phyloP scores from a whole-genome alignment of 306 rosid genomes.

The Purshia tridentata region DNA sequence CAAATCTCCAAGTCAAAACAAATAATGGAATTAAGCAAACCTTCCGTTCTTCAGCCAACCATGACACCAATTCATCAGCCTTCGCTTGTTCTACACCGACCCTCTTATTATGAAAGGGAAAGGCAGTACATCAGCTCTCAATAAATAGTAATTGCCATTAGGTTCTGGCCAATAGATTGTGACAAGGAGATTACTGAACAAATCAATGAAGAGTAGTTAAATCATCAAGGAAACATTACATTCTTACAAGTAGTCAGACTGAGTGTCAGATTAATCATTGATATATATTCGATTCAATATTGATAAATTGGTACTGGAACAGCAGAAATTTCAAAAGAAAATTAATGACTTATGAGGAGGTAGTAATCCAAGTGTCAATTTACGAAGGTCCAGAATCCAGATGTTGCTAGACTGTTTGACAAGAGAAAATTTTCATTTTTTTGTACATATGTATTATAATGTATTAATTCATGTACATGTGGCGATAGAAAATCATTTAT shows the following conservation, averaged over 20 bases:
- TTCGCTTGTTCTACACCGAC: constrained; percentile 52
- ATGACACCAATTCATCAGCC: constrained; percentile 45
- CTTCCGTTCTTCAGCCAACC: constrained; percentile 51
- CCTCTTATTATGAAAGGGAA: constrained; percentile 43
- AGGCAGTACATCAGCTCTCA: background rate
- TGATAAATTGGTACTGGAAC: too few relatives aligned
- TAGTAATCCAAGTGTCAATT: too few relatives aligned
- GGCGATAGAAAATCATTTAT: background rate
- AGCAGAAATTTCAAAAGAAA: too few relatives aligned
- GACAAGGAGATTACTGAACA: background rate
- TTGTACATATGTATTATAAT: background rate
- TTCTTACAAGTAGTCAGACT: too few relatives aligned
- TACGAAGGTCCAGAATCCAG: too few relatives aligned
- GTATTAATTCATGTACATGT: background rate
- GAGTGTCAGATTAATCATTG: too few relatives aligned
- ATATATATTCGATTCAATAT: too few relatives aligned
- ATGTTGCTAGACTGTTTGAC: background rate
- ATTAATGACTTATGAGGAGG: too few relatives aligned
- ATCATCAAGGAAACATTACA: too few relatives aligned
- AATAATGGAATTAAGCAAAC: constrained; percentile 23
- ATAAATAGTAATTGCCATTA: background rate
- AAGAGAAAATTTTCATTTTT: background rate
- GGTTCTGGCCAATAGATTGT: too few relatives aligned
- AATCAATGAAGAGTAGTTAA: too few relatives aligned
- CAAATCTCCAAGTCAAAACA: background rate